These are phyloP conservation scores for Eragrostis curvula DNA, from an alignment of 176 grass and related monocot genomes.

Conservation along the genomic window DNA sequence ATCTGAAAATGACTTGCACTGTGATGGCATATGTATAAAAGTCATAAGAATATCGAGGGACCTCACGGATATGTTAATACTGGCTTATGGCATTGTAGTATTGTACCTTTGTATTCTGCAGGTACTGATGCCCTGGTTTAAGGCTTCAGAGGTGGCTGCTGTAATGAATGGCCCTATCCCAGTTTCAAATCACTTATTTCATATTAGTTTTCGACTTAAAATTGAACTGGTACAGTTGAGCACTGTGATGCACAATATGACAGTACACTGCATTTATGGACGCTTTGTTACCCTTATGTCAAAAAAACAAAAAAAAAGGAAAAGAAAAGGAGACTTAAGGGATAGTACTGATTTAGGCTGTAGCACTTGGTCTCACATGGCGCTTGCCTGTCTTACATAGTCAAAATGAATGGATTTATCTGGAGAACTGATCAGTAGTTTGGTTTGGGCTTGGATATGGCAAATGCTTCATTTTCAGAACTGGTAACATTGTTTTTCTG, in stretches of 20 bases:
- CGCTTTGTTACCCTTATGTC: conserved; percentile 7
- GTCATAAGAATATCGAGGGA: conserved; percentile 32
- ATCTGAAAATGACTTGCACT: too few species aligned
- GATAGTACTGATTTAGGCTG: conserved; percentile 14
- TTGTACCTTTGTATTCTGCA: not conserved
- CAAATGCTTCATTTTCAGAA: conserved; percentile 7
- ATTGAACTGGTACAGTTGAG: not conserved
- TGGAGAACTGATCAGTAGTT: not conserved
- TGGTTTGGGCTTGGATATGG: conserved; percentile 23
- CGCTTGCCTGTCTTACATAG: not conserved
- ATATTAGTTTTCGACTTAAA: conserved; percentile 6
- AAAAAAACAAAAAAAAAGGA: too few species aligned
- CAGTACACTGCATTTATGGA: not conserved
- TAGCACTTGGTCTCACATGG: conserved; percentile 6
- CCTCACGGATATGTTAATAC: conserved; percentile 27
- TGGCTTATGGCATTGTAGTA: not conserved
- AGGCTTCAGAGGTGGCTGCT: not conserved
- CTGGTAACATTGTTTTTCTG: not conserved
- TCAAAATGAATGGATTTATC: conserved; percentile 22
- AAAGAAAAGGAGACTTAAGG: not conserved
- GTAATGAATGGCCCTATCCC: conserved; percentile 13
- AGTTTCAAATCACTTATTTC: conserved; percentile 16
- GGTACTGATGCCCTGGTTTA: conserved; percentile 2
- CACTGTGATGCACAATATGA: conserved; percentile 18
- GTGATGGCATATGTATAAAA: conserved; percentile 12